Evolutionary conservation across 2,329 filamentous ascomycete genomes (phyloP), one percentile per base, ranked within the genome.

Genomic region (Colletotrichum tropicale): DNA sequence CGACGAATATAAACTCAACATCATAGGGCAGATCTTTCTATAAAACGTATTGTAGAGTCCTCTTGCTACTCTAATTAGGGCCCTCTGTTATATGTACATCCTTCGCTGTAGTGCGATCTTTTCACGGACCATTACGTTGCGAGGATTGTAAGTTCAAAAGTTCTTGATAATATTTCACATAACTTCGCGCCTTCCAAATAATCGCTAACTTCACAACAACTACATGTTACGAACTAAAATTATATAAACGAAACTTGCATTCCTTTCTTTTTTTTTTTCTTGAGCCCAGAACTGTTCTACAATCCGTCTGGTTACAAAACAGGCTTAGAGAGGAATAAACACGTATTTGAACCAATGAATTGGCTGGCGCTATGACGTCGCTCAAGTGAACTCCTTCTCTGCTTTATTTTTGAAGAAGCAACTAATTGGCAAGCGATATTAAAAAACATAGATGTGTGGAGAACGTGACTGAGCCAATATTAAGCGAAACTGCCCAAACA

Each of bases 391-490:
- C 6, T 52, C 4, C 9, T 52, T 21, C 10, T 52, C 6, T n/a
- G 8, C 18, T 52, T 13, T 8, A 4, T 52, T 21, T 8, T 3
- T 4, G 8, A 13, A 21, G n/a, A 10, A 52, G 43, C n/a, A 24
- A 52, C 43, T 52, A 13, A 3, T 3, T 52, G 4, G n/a, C 10
- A 13, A 52, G n/a, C 6, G n/a, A 13, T 8, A 12, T 52, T 5
- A 3, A 3, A 8, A 13, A 52, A 13, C 6, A 52, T 21, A 2
- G 1, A 8, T 52, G 12, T 13, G n/a, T 8, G n/a, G 1, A 21
- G n/a, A 52, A 21, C 7, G 3, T 48, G 2, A 13, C 43, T 48
- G 10, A 10, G 30, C 1, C 10, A 32, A 32, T 30, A 30, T 32
- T 48, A 5, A 2, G 43, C n/a, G 10, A 13, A 48, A 48, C 6